These are phyloP conservation scores for Hypoxylon subgilvum DNA, from an alignment of 495 filamentous ascomycete species.

Conservation along the genomic window DNA sequence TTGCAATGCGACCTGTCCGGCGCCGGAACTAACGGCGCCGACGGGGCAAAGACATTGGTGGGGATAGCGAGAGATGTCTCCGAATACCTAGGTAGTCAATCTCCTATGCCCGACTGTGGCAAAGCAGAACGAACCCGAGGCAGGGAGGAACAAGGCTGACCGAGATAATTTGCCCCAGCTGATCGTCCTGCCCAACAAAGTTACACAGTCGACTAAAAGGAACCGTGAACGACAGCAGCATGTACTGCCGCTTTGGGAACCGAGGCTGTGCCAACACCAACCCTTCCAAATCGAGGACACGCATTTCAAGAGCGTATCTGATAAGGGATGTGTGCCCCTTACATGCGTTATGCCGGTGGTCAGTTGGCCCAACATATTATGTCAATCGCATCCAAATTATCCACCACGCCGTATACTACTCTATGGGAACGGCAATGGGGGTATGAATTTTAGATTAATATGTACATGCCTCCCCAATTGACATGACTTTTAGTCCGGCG, in stretches of 20 bases:
- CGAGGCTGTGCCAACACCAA: constrained; percentile 4
- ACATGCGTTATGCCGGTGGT: neutral
- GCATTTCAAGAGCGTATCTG: neutral
- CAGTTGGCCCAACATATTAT: neutral
- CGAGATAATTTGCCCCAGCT: neutral
- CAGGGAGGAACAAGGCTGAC: no score
- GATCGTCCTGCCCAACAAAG: no score
- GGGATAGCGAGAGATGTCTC: constrained; percentile 3
- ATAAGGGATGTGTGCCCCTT: constrained; percentile 2
- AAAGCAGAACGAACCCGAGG: constrained; percentile 8
- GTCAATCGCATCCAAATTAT: neutral
- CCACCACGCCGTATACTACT: constrained; percentile 12
- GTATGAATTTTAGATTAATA: no score
- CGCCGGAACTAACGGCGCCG: constrained; percentile 2
- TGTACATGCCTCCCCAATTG: neutral
- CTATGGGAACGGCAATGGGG: neutral
- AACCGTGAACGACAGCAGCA: neutral
- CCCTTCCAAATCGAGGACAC: neutral
- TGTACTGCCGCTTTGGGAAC: neutral
- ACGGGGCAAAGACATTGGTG: neutral
- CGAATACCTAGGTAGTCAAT: neutral
- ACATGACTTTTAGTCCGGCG: neutral
- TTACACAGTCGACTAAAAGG: constrained; percentile 2
- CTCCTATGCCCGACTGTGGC: constrained; percentile 19
- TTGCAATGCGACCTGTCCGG: no score